phyloP scores from a whole-genome alignment of 2,329 filamentous ascomycete genomes.

The Pyrenochaeta sp. region DNA sequence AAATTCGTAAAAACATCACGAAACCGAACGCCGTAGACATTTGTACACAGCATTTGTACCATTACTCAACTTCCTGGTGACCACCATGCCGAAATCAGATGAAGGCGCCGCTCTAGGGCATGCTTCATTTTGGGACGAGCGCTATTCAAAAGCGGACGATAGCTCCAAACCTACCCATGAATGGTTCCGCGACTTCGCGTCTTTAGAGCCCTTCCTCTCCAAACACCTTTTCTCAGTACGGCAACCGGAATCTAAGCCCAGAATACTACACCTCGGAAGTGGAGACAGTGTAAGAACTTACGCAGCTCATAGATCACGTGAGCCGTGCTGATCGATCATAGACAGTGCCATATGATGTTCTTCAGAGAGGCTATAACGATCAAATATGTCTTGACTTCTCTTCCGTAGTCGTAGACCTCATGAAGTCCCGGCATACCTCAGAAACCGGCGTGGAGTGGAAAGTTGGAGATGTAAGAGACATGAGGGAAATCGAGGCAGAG shows the following conservation, averaged over 20 bases:
- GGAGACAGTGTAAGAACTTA: constrained; percentile 61
- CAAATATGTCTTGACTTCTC: constrained; percentile 68
- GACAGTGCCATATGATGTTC: constrained; percentile 62
- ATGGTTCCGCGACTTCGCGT: constrained; percentile 62
- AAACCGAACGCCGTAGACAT: background rate
- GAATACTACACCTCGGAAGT: constrained; percentile 65
- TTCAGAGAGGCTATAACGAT: constrained; percentile 57
- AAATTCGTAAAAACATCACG: background rate
- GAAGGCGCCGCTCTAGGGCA: constrained; percentile 15
- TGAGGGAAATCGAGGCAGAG: constrained; percentile 52
- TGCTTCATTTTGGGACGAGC: constrained; percentile 59
- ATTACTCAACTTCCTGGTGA: background rate
- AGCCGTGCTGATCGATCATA: constrained; percentile 33
- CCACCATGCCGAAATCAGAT: constrained; percentile 14
- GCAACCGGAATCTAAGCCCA: constrained; percentile 43
- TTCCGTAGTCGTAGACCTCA: constrained; percentile 60
- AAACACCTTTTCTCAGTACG: constrained; percentile 52
- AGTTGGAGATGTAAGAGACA: constrained; percentile 61
- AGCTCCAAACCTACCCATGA: constrained; percentile 58
- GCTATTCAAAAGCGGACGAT: constrained; percentile 51
- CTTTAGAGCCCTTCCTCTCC: constrained; percentile 59
- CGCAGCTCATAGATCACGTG: background rate
- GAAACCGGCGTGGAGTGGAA: constrained; percentile 59
- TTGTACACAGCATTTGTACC: background rate
- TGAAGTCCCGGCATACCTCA: constrained; percentile 55